Evolutionary conservation across 2,329 filamentous ascomycete genomes (phyloP).

Genomic region (Proliferodiscus dingleyae): DNA sequence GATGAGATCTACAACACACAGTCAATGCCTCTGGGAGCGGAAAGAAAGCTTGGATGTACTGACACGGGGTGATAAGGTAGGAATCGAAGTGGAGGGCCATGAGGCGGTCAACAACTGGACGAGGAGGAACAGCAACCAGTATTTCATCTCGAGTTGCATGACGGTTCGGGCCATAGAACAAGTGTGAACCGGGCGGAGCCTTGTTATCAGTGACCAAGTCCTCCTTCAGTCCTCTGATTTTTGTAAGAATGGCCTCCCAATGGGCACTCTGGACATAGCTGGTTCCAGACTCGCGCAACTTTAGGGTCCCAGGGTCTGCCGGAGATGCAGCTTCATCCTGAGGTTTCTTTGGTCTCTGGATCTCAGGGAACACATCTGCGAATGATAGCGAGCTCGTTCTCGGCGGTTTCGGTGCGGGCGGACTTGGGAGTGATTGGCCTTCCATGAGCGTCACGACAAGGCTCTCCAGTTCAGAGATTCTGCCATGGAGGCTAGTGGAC

Average conservation of each 20-base stretch:
- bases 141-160: slow-evolving; percentile 28
- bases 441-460: slow-evolving; percentile 25
- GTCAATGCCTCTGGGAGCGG: slow-evolving; percentile 19
- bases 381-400: slow-evolving; percentile 18
- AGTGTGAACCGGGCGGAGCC: slow-evolving; percentile 19
- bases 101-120: slow-evolving; percentile 27
- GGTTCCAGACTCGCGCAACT: slow-evolving; percentile 23
- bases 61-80: slow-evolving; percentile 24
- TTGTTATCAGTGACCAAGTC: too few relatives aligned
- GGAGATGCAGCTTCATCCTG: slow-evolving; percentile 21
- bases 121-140: slow-evolving; percentile 27
- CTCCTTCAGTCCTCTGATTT: too few relatives aligned
- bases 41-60: slow-evolving; percentile 20
- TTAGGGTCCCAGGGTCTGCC: slow-evolving; percentile 26
- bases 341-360: slow-evolving; percentile 15
- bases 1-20: slow-evolving; percentile 24
- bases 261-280: slow-evolving; percentile 31
- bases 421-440: slow-evolving; percentile 19
- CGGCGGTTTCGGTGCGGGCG: slow-evolving; percentile 15
- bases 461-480: slow-evolving; percentile 26
- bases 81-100: slow-evolving; percentile 26
- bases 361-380: slow-evolving; percentile 19
- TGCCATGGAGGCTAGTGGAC: slow-evolving; percentile 26
- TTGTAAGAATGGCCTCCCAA: slow-evolving; percentile 30
- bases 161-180: slow-evolving; percentile 26